Base-by-base conservation (phyloP, 1,284 basidiomycete species). In the Caloboletus inedulis region DNA sequence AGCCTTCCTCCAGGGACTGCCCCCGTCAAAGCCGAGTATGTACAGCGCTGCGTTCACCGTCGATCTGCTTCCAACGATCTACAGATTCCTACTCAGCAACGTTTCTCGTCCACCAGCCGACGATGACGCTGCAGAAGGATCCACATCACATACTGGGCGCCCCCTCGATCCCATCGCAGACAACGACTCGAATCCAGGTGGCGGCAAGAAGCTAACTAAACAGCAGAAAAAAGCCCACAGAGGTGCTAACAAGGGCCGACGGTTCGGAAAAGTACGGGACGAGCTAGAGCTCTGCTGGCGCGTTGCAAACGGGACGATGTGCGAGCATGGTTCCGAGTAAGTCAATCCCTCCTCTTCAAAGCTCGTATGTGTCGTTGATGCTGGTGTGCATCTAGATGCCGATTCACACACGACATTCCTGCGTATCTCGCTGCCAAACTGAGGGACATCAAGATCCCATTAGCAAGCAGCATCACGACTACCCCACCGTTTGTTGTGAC, bases 401-500 rank as follows among this genome's bases (percentile, higher is more conserved):
- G 85, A 33, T 89, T 83, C 64, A 86, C 82, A 3, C 96, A 98
- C 68, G 87, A 93, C 61, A 75, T 95, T 54, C 62, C 75, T 3
- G 77, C 74, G 3, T 98, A 97, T 70, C 81, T 98, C 33, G 76
- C 77, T 16, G 78, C 77, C 1, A 97, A 97, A 72, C 81, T 86
- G 0, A 72, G 66, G 45, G 94, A 97, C 65, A 76, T 96, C 21
- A 77, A 74, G 43, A 79, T 87, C 45, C 80, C 83, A 6, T 61
- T 72, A 6, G 46, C 71, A 0, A 64, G 72, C 7, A 72, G 74
- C 41, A 71, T 85, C 29, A 66, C 60, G 4, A 64, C 70, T 31
- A 53, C 63, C 23, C 70, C 78, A 12, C 85, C 84, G 7, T 91
- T 80, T n/a, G 59, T 71, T 23, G 61, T 62, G 25, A 44, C 25